Percentiles rank a stretch among this genome's conserved stretches.
Conservation (phyloP, 1,139 yeast genomes). For the Candida dubliniensis region DNA sequence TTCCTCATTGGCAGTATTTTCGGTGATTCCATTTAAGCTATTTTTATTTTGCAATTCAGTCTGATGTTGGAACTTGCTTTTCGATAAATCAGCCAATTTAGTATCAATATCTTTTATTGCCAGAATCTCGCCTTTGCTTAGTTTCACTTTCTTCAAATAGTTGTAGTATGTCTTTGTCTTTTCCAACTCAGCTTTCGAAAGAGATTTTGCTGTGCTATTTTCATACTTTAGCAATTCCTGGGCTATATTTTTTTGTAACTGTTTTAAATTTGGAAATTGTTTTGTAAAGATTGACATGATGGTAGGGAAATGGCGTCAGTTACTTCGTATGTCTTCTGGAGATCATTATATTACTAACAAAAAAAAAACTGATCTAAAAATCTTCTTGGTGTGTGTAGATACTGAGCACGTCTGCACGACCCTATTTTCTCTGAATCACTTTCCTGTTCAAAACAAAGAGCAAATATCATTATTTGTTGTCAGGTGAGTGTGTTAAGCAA, state of each 20-base stretch:
- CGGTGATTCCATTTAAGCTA: constrained; percentile 10
- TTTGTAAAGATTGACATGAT: constrained; percentile 12
- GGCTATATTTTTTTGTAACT: constrained; percentile 24
- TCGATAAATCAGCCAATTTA: constrained; percentile 14
- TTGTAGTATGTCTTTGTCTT: constrained; percentile 10
- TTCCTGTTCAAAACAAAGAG: too few relatives aligned
- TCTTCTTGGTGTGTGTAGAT: too few relatives aligned
- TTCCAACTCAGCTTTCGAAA: constrained; percentile 29
- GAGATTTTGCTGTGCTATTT: constrained; percentile 44
- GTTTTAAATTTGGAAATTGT: constrained; percentile 14
- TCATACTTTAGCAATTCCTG: constrained; percentile 49
- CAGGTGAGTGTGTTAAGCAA: too few relatives aligned
- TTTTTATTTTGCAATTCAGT: constrained; percentile 8
- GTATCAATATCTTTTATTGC: constrained; percentile 28
- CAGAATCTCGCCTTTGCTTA: constrained; percentile 34
- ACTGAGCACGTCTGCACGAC: too few relatives aligned
- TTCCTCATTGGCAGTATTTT: constrained; percentile 13
- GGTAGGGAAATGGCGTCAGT: not conserved
- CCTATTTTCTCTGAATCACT: too few relatives aligned
- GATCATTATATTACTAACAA: too few relatives aligned
- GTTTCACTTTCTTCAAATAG: constrained; percentile 18
- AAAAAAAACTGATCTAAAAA: too few relatives aligned
- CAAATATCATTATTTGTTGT: too few relatives aligned
- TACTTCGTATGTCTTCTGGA: too few relatives aligned
- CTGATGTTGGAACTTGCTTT: not conserved